Evolutionary conservation across 2,329 filamentous ascomycete genomes (phyloP).

Genomic region (Bipolaris cookei): DNA sequence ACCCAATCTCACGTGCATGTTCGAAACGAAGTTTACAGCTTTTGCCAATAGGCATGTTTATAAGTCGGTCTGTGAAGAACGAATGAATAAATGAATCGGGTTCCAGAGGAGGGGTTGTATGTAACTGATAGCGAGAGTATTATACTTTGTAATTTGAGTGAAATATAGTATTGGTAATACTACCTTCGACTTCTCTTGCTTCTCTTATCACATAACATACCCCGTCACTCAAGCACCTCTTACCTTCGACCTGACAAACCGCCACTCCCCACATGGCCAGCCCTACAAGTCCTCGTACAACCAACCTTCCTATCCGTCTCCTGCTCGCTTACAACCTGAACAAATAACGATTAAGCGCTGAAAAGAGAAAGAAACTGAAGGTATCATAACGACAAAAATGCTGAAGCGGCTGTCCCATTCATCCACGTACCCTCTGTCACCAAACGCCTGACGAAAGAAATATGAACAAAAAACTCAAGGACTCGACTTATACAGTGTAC

Average conservation of each 20-base stretch:
- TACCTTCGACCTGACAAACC: conserved; percentile 5
- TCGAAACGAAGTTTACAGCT: conserved; percentile 4
- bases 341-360: conserved; percentile 5
- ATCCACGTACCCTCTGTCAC: background rate
- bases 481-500: conserved; percentile 2
- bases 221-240: background rate
- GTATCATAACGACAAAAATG: conserved; percentile 10
- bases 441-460: conserved; percentile 4
- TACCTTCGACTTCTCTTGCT: conserved; percentile 36
- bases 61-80: background rate
- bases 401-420: conserved; percentile 6
- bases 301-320: background rate
- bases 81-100: no score
- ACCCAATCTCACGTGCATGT: conserved; percentile 28
- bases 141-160: background rate
- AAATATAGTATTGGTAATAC: background rate
- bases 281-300: background rate
- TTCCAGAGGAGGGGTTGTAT: background rate
- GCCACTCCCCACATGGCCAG: conserved; percentile 18
- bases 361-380: conserved; percentile 12
- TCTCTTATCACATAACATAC: conserved; percentile 33
- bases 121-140: background rate
- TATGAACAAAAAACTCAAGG: conserved; percentile 1
- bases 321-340: conserved; percentile 2
- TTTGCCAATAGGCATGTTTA: no score